Base-by-base conservation (phyloP, 1,284 basidiomycete species). In the Moesziomyces antarcticus region DNA sequence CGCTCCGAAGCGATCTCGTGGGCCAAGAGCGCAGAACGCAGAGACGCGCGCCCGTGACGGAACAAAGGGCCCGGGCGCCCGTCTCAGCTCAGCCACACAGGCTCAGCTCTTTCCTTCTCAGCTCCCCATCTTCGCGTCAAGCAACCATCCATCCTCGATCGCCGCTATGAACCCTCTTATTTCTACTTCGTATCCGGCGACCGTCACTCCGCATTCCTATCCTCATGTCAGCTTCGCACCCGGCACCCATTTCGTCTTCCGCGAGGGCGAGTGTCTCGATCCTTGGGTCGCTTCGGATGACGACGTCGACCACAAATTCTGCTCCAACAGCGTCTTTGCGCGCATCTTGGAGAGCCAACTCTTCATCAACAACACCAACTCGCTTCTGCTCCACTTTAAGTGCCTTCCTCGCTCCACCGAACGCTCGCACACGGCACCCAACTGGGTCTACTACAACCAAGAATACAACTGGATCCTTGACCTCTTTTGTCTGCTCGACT, bases 401-500 rank as follows among this genome's bases (percentile, higher is more conserved):
- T 48, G 3, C 14, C 54, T 51, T 5, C 52, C 18, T 20, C 49
- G 33, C 25, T 58, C 46, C 43, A 20, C 27, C 24, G 24, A 58
- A 16, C 42, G 56, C 9, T 45, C 56, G 5, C 25, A 20, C 7
- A 27, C 35, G 2, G 41, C 56, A 21, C 2, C n/a, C n/a, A 67
- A 61, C n/a, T 53, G 49, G n/a, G 13, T 13, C 14, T 2, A 16
- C 3, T 68, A 61, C 43, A 10, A 43, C 4, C 1, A 14, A 10
- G n/a, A 30, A 22, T 45, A 59, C 21, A 7, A 2, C 1, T 10
- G 6, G 9, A 51, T 69, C 10, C 20, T 63, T 27, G 66, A 69
- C 41, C 56, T 40, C 13, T 69, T 69, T 33, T 63, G 60, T 30
- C 60, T 69, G 1, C 52, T 69, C 25, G 66, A 69, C 46, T 69